phyloP scores from a whole-genome alignment of 495 filamentous ascomycete species.

The Hypoxylon intermedium region DNA sequence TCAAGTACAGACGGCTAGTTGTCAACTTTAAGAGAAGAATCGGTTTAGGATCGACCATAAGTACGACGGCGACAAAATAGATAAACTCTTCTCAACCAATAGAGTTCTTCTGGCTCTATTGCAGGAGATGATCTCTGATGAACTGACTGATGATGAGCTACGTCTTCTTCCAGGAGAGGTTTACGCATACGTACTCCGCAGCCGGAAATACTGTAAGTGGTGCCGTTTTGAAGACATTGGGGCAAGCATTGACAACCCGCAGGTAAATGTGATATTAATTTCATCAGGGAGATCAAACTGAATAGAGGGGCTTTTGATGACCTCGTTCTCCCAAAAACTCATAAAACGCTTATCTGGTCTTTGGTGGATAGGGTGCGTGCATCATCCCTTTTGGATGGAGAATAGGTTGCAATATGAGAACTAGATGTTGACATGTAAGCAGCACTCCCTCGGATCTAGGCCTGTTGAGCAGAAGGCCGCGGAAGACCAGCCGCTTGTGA shows the following conservation, averaged over 20 bases:
- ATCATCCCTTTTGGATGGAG: constrained; percentile 37
- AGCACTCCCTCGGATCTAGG: constrained; percentile 17
- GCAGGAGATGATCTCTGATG: constrained; percentile 4
- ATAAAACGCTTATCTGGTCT: constrained; percentile 75
- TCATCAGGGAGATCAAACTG: constrained; percentile 72
- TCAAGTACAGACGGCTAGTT: too few relatives aligned
- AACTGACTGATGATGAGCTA: constrained; percentile 12
- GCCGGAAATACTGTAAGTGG: constrained; percentile 18
- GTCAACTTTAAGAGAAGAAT: too few relatives aligned
- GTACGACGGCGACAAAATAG: constrained; percentile 11
- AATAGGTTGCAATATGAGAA: constrained; percentile 22
- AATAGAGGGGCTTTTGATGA: constrained; percentile 71
- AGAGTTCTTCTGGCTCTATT: constrained; percentile 5
- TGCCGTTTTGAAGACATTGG: neutral
- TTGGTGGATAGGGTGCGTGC: constrained; percentile 64
- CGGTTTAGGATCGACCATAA: too few relatives aligned
- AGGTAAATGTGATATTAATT: constrained; percentile 71
- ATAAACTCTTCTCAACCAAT: constrained; percentile 10
- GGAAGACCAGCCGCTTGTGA: neutral
- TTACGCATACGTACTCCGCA: constrained; percentile 16
- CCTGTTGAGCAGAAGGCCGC: constrained; percentile 12
- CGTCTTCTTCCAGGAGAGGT: constrained; percentile 11
- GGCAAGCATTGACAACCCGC: neutral
- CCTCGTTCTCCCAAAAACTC: constrained; percentile 69
- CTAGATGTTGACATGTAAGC: neutral